Conservation (phyloP, 2,329 filamentous ascomycete genomes). For the Neonectria faginata region DNA sequence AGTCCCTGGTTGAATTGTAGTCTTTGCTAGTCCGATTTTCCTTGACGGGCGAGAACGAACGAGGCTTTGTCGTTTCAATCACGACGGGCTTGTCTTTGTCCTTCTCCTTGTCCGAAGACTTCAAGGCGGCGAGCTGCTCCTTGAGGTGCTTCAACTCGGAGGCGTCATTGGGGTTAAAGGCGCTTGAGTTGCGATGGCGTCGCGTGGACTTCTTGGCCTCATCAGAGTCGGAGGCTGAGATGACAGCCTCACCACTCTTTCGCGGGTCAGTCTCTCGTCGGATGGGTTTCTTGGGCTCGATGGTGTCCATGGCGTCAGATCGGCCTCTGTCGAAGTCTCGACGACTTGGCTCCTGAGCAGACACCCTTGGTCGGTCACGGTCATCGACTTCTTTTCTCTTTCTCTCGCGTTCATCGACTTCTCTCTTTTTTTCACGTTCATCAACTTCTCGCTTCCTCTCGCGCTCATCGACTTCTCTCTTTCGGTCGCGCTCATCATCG, state of each 20-base stretch:
- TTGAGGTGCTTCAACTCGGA: conserved; percentile 62
- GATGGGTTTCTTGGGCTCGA: conserved; percentile 46
- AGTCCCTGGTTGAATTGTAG: conserved; percentile 27
- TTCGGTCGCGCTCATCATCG: conserved; percentile 45
- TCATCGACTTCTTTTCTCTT: conserved; percentile 10
- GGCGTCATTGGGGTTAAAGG: conserved; percentile 66
- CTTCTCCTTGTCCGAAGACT: conserved; percentile 42
- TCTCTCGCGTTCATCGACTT: background rate
- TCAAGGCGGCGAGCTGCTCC: conserved; percentile 61
- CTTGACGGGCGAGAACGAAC: conserved; percentile 38
- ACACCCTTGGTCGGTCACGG: conserved; percentile 31
- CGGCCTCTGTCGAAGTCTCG: conserved; percentile 38
- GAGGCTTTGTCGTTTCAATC: conserved; percentile 42
- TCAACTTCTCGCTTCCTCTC: background rate
- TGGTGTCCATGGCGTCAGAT: conserved; percentile 20
- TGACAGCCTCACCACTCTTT: conserved; percentile 51
- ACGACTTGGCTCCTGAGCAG: conserved; percentile 36
- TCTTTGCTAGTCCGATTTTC: conserved; percentile 12
- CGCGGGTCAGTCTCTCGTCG: conserved; percentile 55
- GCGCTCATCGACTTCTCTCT: background rate
- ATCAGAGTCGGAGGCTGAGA: conserved; percentile 56
- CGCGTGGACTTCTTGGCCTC: conserved; percentile 54
- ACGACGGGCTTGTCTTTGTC: conserved; percentile 40
- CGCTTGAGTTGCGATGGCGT: conserved; percentile 52
- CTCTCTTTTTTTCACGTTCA: background rate